These are phyloP conservation scores for bread wheat (Triticum aestivum) DNA, from an alignment of 176 grass and related monocot genomes.

Conservation along the genomic window DNA sequence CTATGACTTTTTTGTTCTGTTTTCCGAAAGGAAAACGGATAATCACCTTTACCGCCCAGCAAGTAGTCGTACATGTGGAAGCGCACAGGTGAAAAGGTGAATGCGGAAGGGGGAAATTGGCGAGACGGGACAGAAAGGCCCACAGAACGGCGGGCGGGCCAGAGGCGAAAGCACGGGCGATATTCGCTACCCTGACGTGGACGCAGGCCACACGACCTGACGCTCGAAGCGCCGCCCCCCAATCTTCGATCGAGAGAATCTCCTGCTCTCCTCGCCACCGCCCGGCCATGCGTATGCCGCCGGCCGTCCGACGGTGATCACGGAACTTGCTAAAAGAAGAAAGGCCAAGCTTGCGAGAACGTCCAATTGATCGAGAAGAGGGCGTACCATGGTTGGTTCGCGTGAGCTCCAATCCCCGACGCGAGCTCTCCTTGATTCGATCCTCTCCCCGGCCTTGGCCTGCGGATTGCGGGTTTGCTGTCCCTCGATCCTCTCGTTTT, in stretches of 20 bases:
- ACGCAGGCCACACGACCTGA: background rate
- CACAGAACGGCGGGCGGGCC: background rate
- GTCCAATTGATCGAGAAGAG: background rate
- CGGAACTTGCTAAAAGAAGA: background rate
- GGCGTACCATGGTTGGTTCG: background rate
- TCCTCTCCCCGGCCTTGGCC: background rate
- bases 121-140: background rate
- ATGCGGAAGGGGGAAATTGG: background rate
- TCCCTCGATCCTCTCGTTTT: background rate
- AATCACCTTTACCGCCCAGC: background rate
- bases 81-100: background rate
- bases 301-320: background rate
- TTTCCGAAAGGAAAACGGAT: background rate
- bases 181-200: background rate
- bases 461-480: background rate
- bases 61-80: background rate
- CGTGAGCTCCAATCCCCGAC: background rate
- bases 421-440: background rate
- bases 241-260: background rate
- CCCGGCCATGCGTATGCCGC: background rate
- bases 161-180: background rate
- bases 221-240: background rate
- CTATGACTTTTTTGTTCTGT: background rate
- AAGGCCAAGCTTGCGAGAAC: background rate
- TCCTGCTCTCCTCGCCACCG: background rate